Evolutionary conservation across 352 stramenopile genomes (phyloP), one percentile per base, ranked within the genome.

Genomic region (Globisporangium cederbergense): DNA sequence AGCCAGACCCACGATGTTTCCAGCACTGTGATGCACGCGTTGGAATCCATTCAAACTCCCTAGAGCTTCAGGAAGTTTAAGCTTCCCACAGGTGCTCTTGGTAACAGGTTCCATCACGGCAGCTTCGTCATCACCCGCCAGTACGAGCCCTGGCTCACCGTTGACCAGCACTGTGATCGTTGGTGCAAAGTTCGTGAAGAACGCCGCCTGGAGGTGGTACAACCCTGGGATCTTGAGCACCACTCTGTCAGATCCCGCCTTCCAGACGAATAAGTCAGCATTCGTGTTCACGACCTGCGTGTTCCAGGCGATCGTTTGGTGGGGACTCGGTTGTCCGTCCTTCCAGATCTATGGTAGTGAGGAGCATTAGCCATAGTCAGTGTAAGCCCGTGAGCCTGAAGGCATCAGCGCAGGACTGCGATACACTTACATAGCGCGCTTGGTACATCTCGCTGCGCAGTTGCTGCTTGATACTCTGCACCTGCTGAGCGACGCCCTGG

Each of bases 381-480:
- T 43, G 16, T 8, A 14, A 18, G 14, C 8, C 2, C 42, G 30
- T 11, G 55, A 62, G 36, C n/a, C 28, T 18, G 20, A 9, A 16
- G 51, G 7, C 25, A 28, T 28, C 25, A 28, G 25, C 25, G 25
- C 25, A 28, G 25, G 25, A 28, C 25, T 28, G 2, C 25, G 25
- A 28, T 28, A 28, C 25, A 28, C 25, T 28, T 28, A 28, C 83
- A 47, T 87, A 93, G 36, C 81, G 81, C 11, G 81, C 84, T 64
- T 91, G 81, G 63, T 81, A 90, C 13, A 93, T 76, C 57, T 93
- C 84, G 22, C 80, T 86, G 32, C 79, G 75, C 13, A 92, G 70
- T 50, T 90, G 81, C 30, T 74, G 72, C 22, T 76, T 77, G 32
- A 92, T 66, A 13, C 60, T 62, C 14, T 73, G 50, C 4, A 92